Evolutionary conservation across 73 alveolate species (phyloP).

Genomic region (Tetrahymena malaccensis): DNA sequence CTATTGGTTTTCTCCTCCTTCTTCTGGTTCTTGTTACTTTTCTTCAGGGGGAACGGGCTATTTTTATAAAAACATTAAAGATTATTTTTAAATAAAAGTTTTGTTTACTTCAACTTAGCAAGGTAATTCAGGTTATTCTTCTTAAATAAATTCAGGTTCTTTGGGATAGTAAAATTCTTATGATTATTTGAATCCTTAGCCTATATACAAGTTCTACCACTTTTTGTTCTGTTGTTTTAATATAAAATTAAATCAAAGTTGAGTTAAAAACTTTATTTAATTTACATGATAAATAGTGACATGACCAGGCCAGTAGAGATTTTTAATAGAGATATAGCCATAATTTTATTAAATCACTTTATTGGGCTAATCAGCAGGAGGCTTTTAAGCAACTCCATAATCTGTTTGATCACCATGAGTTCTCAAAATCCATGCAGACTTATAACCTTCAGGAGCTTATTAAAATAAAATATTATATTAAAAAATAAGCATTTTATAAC

Average conservation of each 20-base stretch:
- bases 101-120: conserved; percentile 17
- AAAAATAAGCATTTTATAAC: too few species aligned
- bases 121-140: conserved; percentile 11
- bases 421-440: conserved; percentile 26
- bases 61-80: conserved; percentile 15
- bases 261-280: not conserved
- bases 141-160: not conserved
- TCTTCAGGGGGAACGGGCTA: conserved; percentile 46
- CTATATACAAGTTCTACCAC: conserved; percentile 34
- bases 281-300: conserved; percentile 20
- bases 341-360: conserved; percentile 40
- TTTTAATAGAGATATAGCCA: conserved; percentile 29
- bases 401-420: conserved; percentile 40
- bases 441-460: conserved; percentile 33
- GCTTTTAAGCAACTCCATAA: conserved; percentile 41
- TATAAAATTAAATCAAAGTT: not conserved
- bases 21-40: conserved; percentile 35
- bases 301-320: conserved; percentile 48
- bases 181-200: conserved; percentile 31
- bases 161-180: not conserved
- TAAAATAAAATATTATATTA: too few species aligned
- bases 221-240: not conserved
- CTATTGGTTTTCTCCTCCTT: conserved; percentile 12
- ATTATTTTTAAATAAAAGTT: not conserved
- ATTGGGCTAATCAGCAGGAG: not conserved